Percentiles rank a stretch among this genome's conserved stretches.
Conservation (phyloP, 75 land plant genomes). For the Chamaecyparis obtusa region DNA sequence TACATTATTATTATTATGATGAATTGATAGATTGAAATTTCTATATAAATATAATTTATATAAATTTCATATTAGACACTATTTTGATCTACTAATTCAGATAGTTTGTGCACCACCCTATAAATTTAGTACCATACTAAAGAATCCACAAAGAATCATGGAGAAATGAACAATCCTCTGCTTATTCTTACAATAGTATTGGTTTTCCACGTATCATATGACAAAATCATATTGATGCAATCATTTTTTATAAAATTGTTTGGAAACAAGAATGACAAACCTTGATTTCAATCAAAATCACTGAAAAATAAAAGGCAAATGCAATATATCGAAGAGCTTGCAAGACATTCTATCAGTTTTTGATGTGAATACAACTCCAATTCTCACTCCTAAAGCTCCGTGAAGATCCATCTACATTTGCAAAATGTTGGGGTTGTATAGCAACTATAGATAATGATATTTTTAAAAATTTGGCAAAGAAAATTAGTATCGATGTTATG, state of each 20-base stretch:
- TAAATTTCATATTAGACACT: background rate
- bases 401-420: conserved; percentile 3
- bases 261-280: conserved; percentile 16
- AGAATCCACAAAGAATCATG: background rate
- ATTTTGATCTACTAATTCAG: background rate
- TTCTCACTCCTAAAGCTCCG: conserved; percentile 41
- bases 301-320: conserved; percentile 72
- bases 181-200: background rate
- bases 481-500: background rate
- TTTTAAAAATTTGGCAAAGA: background rate
- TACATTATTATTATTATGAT: background rate
- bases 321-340: conserved; percentile 74
- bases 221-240: background rate
- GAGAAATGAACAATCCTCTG: background rate
- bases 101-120: background rate
- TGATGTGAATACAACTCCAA: conserved; percentile 40
- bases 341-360: conserved; percentile 53
- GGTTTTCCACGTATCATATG: background rate
- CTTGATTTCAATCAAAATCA: conserved; percentile 73
- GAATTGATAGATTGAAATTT: background rate
- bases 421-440: background rate
- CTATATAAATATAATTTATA: background rate
- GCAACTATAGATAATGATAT: background rate
- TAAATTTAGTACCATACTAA: too few relatives aligned
- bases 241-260: background rate